Evolutionary conservation across 306 rosid species (phyloP).

Genomic region (Acacia crassicarpa): DNA sequence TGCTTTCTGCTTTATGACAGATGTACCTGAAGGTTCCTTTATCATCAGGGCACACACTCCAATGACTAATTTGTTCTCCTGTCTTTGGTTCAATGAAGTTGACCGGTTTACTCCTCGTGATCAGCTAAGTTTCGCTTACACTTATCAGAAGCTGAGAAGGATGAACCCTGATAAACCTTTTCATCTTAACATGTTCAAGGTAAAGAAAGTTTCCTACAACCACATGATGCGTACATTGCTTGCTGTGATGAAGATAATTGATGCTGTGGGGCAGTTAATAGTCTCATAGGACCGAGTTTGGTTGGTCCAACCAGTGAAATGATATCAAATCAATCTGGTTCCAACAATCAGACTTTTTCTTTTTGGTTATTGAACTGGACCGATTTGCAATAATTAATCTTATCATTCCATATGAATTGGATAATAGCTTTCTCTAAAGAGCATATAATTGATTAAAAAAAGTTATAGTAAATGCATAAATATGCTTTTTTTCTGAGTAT

Average conservation of each 20-base stretch:
- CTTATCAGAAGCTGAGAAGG: conserved; percentile 89
- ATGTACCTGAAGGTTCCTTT: conserved; percentile 95
- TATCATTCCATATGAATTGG: not conserved
- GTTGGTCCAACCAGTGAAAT: not conserved
- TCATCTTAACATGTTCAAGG: conserved; percentile 95
- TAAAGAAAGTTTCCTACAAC: conserved; percentile 33
- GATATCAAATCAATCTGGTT: not conserved
- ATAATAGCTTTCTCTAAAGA: not conserved
- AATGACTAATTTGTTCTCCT: conserved; percentile 90
- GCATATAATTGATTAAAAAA: not conserved
- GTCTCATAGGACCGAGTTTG: not conserved
- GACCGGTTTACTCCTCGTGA: conserved; percentile 97
- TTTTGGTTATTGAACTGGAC: not conserved
- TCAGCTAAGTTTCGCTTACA: conserved; percentile 93
- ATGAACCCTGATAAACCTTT: conserved; percentile 84
- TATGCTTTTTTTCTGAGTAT: not conserved
- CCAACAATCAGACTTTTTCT: not conserved
- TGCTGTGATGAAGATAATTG: not conserved
- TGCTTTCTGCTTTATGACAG: conserved; percentile 39
- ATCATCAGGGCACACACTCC: conserved; percentile 95
- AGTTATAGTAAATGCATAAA: not conserved
- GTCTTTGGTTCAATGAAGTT: conserved; percentile 97
- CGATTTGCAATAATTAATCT: not conserved
- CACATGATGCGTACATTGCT: not conserved
- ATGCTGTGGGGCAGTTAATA: not conserved